Percentiles rank a stretch among this genome's conserved stretches.
phyloP scores from a whole-genome alignment of 2,329 filamentous ascomycete genomes.

The Colletotrichum lindemuthianum region DNA sequence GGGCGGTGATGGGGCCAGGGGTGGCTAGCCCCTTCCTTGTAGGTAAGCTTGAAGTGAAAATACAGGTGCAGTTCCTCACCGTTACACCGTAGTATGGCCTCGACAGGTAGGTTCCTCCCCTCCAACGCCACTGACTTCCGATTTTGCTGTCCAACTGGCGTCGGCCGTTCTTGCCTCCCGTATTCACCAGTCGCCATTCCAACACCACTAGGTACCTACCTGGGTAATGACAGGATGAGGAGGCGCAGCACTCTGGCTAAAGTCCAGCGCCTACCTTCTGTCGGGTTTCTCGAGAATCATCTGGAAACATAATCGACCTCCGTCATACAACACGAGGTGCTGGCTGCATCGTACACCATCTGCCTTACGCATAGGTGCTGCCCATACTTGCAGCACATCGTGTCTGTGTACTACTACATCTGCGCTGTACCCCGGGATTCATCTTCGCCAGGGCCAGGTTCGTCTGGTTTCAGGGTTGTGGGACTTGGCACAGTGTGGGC shows the following conservation, averaged over 20 bases:
- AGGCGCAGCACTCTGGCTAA: conserved; percentile 10
- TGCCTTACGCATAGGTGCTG: no score
- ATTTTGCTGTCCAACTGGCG: background rate
- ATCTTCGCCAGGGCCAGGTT: conserved; percentile 19
- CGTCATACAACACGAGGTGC: no score
- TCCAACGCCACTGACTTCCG: background rate
- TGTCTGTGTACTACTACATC: background rate
- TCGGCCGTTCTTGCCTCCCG: background rate
- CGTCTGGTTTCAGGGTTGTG: conserved; percentile 34
- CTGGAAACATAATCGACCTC: no score
- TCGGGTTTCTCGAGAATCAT: no score
- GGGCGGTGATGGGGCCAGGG: background rate
- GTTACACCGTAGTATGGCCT: no score
- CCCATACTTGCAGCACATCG: background rate
- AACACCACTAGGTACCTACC: no score
- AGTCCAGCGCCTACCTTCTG: background rate
- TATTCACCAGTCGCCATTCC: background rate
- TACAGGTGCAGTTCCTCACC: no score
- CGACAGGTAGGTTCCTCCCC: background rate
- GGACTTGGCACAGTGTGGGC: conserved; percentile 7
- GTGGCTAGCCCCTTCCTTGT: conserved; percentile 5
- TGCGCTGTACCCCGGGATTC: background rate
- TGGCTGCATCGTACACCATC: no score
- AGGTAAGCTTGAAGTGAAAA: conserved; percentile 9
- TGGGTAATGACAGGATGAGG: background rate